phyloP scores from a whole-genome alignment of 441 rosid species.

The Euphorbia schlechtendalii region DNA sequence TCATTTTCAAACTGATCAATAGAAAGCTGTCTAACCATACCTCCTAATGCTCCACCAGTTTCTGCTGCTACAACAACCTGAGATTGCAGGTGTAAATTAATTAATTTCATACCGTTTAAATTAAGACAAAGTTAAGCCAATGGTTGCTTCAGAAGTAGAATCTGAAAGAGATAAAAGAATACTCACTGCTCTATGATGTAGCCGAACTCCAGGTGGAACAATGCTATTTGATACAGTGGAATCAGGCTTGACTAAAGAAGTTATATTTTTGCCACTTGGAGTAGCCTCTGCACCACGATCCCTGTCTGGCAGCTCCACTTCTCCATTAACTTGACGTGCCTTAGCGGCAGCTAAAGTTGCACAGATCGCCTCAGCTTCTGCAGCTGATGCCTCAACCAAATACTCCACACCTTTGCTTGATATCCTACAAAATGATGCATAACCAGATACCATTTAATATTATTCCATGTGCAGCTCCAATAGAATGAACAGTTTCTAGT shows the following conservation, averaged over 20 bases:
- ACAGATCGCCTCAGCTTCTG: constrained; percentile 97
- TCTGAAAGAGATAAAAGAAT: constrained; percentile 12
- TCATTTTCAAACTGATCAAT: constrained; percentile 97
- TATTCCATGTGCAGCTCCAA: constrained; percentile 2
- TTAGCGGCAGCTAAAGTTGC: constrained; percentile 96
- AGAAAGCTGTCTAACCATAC: constrained; percentile 93
- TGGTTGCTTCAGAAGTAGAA: not conserved
- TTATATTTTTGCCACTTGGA: constrained; percentile 77
- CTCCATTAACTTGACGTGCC: constrained; percentile 92
- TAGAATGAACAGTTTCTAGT: constrained; percentile 15
- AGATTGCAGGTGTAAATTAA: not conserved
- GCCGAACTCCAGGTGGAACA: constrained; percentile 75
- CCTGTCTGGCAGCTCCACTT: constrained; percentile 81
- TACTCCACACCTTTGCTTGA: constrained; percentile 85
- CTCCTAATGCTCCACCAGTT: constrained; percentile 96
- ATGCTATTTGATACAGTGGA: constrained; percentile 50
- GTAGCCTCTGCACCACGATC: constrained; percentile 93
- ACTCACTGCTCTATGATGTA: constrained; percentile 97
- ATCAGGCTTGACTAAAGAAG: constrained; percentile 67
- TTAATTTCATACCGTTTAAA: constrained; percentile 15
- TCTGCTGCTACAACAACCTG: constrained; percentile 98
- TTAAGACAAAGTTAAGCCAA: not conserved
- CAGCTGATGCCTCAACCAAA: constrained; percentile 97
- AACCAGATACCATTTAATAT: constrained; percentile 15
- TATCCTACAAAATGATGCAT: constrained; percentile 47